A percentile compares a stretch with the other conserved stretches of the same genome.
phyloP scores from a whole-genome alignment of 805 yeast species.

The Myxozyma neglecta region DNA sequence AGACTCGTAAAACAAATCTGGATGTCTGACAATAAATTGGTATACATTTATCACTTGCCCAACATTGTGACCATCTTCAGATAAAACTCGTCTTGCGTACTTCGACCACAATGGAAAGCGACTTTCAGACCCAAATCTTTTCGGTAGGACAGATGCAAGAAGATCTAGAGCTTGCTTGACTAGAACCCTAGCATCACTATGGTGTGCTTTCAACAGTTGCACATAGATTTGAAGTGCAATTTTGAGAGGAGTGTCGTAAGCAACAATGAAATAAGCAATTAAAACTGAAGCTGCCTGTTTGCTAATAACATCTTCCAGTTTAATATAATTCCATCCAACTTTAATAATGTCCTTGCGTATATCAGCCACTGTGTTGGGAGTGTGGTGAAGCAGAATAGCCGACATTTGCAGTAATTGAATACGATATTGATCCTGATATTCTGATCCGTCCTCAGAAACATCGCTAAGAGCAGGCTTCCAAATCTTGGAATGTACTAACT shows the following conservation, averaged over 20 bases:
- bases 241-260: constrained; percentile 84
- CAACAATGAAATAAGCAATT: constrained; percentile 80
- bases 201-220: constrained; percentile 80
- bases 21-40: constrained; percentile 82
- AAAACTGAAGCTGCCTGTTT: constrained; percentile 92
- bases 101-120: constrained; percentile 69
- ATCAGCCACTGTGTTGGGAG: constrained; percentile 58
- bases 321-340: constrained; percentile 91
- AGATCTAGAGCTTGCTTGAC: constrained; percentile 86
- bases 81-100: constrained; percentile 89
- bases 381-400: constrained; percentile 67
- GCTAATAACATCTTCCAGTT: constrained; percentile 80
- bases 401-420: constrained; percentile 80
- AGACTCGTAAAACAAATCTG: constrained; percentile 79
- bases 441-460: constrained; percentile 57
- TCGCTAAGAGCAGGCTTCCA: constrained; percentile 60
- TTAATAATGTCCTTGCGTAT: constrained; percentile 73
- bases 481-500: constrained; percentile 57
- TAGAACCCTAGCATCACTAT: constrained; percentile 75
- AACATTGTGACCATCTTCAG: constrained; percentile 86
- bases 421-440: constrained; percentile 70
- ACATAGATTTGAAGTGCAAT: constrained; percentile 90
- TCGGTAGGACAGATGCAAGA: constrained; percentile 63
- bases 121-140: constrained; percentile 26
- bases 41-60: constrained; percentile 84